Conservation (phyloP, 2,329 filamentous ascomycete genomes). For the Pseudogymnoascus sp. region DNA sequence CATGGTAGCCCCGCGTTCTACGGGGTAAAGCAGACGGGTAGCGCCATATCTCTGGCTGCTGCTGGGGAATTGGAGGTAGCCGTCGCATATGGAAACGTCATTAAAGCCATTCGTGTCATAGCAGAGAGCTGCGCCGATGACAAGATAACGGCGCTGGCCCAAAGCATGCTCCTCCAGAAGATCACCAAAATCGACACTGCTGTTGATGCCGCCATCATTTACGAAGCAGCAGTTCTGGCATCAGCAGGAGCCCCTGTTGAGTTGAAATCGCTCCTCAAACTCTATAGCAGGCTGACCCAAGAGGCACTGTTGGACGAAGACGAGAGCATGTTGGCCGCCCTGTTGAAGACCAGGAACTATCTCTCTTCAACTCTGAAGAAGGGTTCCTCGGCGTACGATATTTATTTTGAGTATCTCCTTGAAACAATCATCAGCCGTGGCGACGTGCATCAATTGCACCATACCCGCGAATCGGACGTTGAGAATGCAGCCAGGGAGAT, state of each 20-base stretch:
- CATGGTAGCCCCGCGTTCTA: constrained; percentile 50
- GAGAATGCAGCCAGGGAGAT: constrained; percentile 83
- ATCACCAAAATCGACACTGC: constrained; percentile 72
- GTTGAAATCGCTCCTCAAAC: constrained; percentile 76
- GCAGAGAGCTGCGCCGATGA: constrained; percentile 73
- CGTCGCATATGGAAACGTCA: constrained; percentile 74
- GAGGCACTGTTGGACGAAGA: constrained; percentile 66
- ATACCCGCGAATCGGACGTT: constrained; percentile 67
- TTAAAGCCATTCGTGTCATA: constrained; percentile 91
- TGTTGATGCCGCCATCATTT: constrained; percentile 80
- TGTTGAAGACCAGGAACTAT: constrained; percentile 70
- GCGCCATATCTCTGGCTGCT: constrained; percentile 69
- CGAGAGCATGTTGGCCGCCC: constrained; percentile 60
- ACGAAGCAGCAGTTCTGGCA: constrained; percentile 70
- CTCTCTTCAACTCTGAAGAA: constrained; percentile 63
- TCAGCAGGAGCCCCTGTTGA: constrained; percentile 71
- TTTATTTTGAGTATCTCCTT: constrained; percentile 77
- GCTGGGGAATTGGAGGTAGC: constrained; percentile 72
- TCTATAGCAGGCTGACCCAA: constrained; percentile 68
- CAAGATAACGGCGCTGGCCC: constrained; percentile 86
- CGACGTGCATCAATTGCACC: constrained; percentile 68
- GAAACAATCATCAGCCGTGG: constrained; percentile 86
- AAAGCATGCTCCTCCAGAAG: constrained; percentile 96
- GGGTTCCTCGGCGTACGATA: constrained; percentile 67
- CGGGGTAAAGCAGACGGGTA: constrained; percentile 53